These are phyloP conservation scores for Lasiodiplodia theobromae DNA, from an alignment of 2,329 filamentous ascomycete species.

Conservation along the genomic window DNA sequence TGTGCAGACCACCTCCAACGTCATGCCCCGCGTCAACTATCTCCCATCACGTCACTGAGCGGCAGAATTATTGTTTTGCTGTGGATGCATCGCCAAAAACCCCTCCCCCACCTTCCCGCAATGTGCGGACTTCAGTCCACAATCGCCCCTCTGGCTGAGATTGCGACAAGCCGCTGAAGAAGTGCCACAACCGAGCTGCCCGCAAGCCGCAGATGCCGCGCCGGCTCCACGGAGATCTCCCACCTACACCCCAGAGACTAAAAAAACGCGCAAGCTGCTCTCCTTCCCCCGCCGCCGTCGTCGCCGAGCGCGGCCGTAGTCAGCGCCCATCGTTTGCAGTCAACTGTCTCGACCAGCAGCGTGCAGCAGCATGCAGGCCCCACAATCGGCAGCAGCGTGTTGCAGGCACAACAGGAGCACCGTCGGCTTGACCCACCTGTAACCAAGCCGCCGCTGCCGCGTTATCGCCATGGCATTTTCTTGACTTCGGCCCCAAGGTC, in stretches of 20 bases:
- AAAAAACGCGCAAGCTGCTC: constrained; percentile 6
- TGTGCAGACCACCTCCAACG: constrained; percentile 15
- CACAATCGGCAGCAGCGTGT: constrained; percentile 13
- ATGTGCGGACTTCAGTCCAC: constrained; percentile 7
- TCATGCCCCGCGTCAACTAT: constrained; percentile 22
- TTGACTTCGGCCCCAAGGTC: neutral
- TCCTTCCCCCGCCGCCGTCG: neutral
- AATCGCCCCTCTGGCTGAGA: neutral
- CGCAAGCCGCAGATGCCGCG: constrained; percentile 25
- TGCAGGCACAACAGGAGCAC: constrained; percentile 20
- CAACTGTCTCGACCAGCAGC: neutral
- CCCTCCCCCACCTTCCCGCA: constrained; percentile 24
- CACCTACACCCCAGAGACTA: neutral
- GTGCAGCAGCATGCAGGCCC: constrained; percentile 12
- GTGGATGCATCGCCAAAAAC: constrained; percentile 11
- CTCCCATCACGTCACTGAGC: constrained; percentile 21
- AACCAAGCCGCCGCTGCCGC: constrained; percentile 17
- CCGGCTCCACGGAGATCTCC: constrained; percentile 25
- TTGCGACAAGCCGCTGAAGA: constrained; percentile 22
- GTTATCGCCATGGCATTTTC: constrained; percentile 3
- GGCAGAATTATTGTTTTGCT: constrained; percentile 11
- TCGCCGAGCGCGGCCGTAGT: neutral
- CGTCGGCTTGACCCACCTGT: constrained; percentile 3
- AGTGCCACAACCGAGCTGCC: constrained; percentile 24
- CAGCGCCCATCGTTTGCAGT: neutral